phyloP scores from a whole-genome alignment of 1,284 basidiomycete genomes.

The Pyrrhoderma lamaoense region DNA sequence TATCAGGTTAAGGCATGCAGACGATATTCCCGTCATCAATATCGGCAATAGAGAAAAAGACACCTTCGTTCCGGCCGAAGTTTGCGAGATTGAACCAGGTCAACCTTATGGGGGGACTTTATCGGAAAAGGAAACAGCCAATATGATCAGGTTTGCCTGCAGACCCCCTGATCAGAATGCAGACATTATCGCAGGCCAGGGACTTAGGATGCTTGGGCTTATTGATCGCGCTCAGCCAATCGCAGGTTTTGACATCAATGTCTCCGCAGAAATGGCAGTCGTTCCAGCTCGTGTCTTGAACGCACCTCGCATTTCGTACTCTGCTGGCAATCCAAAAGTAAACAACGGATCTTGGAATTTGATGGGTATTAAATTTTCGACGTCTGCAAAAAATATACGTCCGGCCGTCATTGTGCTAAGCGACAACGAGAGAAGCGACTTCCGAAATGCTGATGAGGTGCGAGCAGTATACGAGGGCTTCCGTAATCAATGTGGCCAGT shows the following conservation, averaged over 20 bases:
- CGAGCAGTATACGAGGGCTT: neutral
- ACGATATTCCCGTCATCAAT: conserved; percentile 55
- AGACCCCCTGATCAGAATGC: conserved; percentile 11
- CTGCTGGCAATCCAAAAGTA: conserved; percentile 19
- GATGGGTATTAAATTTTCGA: conserved; percentile 29
- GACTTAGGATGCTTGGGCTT: conserved; percentile 45
- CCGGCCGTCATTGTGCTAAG: conserved; percentile 7
- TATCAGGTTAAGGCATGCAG: conserved; percentile 39
- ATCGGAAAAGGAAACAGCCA: conserved; percentile 32
- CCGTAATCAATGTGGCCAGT: conserved; percentile 20
- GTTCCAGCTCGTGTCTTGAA: conserved; percentile 56
- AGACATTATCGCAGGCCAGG: conserved; percentile 42
- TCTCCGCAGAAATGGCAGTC: conserved; percentile 47
- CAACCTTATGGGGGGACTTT: conserved; percentile 47
- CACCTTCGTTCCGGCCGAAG: conserved; percentile 54
- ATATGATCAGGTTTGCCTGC: conserved; percentile 15
- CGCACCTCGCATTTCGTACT: conserved; percentile 50
- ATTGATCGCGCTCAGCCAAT: conserved; percentile 26
- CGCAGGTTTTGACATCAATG: conserved; percentile 45
- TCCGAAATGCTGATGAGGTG: conserved; percentile 20
- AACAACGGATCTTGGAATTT: conserved; percentile 67
- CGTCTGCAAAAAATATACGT: conserved; percentile 2
- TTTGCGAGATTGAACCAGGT: conserved; percentile 56
- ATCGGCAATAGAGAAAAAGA: conserved; percentile 38
- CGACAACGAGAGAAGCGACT: conserved; percentile 12